Conservation (phyloP, 371 early-diverging fungal genomes). For the Coemansia sp. region DNA sequence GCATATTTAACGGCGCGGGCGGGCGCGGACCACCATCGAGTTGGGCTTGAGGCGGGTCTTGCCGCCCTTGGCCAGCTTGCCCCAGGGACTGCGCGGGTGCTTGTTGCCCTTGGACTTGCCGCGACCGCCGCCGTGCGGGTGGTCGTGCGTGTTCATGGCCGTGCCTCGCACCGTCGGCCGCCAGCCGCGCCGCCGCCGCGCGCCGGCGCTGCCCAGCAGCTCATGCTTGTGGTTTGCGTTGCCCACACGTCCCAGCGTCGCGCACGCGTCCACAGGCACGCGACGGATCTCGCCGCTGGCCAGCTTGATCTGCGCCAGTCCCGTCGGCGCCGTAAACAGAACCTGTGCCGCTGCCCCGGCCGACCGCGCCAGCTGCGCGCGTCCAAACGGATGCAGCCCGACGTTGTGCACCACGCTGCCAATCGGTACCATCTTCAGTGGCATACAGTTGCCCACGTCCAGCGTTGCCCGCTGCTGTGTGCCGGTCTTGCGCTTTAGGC, state of each 20-base stretch:
- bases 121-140: constrained; percentile 98
- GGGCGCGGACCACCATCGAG: constrained; percentile 74
- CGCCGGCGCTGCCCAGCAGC: constrained; percentile 91
- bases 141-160: constrained; percentile 98
- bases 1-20: constrained; percentile 53
- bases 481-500: constrained; percentile 22
- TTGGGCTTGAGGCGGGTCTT: constrained; percentile 81
- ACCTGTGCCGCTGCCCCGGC: constrained; percentile 92
- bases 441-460: constrained; percentile 89
- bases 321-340: constrained; percentile 72
- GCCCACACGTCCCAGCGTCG: constrained; percentile 91
- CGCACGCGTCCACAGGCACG: constrained; percentile 85
- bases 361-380: constrained; percentile 81
- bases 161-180: constrained; percentile 90
- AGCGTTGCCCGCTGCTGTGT: constrained; percentile 71
- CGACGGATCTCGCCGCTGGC: constrained; percentile 86
- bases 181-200: constrained; percentile 77
- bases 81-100: constrained; percentile 91
- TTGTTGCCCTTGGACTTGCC: constrained; percentile 55
- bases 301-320: constrained; percentile 86
- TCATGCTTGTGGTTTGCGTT: constrained; percentile 90
- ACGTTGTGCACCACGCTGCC: constrained; percentile 91
- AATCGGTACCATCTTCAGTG: constrained; percentile 86
- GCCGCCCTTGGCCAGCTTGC: constrained; percentile 94
- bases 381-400: constrained; percentile 76